Evolutionary conservation across 139 green algal genomes (phyloP), one percentile per base, ranked within the genome.

Genomic region (Picochlorum sp.): DNA sequence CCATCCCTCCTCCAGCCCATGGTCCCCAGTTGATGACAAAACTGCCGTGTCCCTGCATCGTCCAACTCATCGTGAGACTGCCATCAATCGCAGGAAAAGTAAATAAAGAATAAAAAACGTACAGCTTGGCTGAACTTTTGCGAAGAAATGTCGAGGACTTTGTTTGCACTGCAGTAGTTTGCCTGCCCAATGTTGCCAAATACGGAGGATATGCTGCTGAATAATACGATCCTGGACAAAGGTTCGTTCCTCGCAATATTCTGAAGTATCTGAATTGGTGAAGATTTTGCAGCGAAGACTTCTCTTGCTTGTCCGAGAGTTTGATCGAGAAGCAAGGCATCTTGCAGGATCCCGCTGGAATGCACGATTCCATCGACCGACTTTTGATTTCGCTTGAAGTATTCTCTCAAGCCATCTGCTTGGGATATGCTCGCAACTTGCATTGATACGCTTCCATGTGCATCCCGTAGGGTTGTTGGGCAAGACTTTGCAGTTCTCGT

Each of bases 141-240:
- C 1, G 71, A 62, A n/a, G 26, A 23, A 10, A 14, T 32, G 21
- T 82, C 78, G 56, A 85, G 49, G 30, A 56, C 21, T 4, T 77
- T 61, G 58, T 85, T 83, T 18, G 79, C 68, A 1, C 67, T 54
- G 0, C 62, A 68, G 18, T 82, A 83, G 64, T 75, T 82, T 24
- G 74, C 64, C 50, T 85, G 79, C 5, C 76, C 76, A 14, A 74
- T 69, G 28, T 28, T 70, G 7, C 80, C 79, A 18, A 85, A 21
- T 11, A 73, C 49, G 0, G 73, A 50, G 6, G 79, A 69, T 4
- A 77, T 69, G 26, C 64, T 77, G 6, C 65, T 75, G 62, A 83
- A 85, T 3, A 68, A 26, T 45, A 66, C 68, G 26, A 72, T 20
- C 4, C 34, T 38, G 0, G n/a, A n/a, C 4, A 81, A 46, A 10